Conservation (phyloP, 352 stramenopile genomes). For the Pythium biforme region DNA sequence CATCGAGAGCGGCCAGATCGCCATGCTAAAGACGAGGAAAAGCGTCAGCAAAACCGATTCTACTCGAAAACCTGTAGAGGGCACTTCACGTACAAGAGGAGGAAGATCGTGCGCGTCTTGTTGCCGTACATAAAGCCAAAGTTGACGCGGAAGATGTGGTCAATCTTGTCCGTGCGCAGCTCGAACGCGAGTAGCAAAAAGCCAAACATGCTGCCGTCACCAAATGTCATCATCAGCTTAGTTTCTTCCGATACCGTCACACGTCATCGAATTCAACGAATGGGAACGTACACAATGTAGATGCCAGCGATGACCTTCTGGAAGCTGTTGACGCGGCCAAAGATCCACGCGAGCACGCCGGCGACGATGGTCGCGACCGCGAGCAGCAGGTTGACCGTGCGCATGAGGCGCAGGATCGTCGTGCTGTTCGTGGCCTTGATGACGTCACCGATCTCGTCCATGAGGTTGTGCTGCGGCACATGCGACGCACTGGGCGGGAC, state of each 20-base stretch:
- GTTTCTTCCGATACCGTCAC: no score
- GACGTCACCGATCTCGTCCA: slow-evolving; percentile 79
- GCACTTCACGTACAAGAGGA: slow-evolving; percentile 74
- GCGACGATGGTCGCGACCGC: slow-evolving; percentile 66
- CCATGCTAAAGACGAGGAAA: slow-evolving; percentile 46
- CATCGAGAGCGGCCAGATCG: slow-evolving; percentile 89
- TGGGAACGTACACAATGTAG: slow-evolving; percentile 81
- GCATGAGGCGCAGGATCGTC: slow-evolving; percentile 82
- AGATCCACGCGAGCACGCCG: slow-evolving; percentile 78
- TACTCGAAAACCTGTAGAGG: neutral
- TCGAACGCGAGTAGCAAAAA: slow-evolving; percentile 78
- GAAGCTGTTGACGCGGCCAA: slow-evolving; percentile 71
- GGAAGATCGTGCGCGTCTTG: slow-evolving; percentile 84
- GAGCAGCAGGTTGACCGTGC: slow-evolving; percentile 72
- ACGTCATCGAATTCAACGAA: no score
- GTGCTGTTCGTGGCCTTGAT: slow-evolving; percentile 85
- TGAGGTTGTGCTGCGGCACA: slow-evolving; percentile 55
- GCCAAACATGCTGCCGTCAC: slow-evolving; percentile 65
- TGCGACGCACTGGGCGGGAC: slow-evolving; percentile 19
- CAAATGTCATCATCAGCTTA: neutral
- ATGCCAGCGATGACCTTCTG: slow-evolving; percentile 83
- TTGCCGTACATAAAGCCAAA: slow-evolving; percentile 91
- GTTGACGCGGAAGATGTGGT: slow-evolving; percentile 78
- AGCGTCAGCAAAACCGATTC: neutral
- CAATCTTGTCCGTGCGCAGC: slow-evolving; percentile 79